phyloP scores from a whole-genome alignment of 2,329 filamentous ascomycete genomes.

The Diatrype stigma region DNA sequence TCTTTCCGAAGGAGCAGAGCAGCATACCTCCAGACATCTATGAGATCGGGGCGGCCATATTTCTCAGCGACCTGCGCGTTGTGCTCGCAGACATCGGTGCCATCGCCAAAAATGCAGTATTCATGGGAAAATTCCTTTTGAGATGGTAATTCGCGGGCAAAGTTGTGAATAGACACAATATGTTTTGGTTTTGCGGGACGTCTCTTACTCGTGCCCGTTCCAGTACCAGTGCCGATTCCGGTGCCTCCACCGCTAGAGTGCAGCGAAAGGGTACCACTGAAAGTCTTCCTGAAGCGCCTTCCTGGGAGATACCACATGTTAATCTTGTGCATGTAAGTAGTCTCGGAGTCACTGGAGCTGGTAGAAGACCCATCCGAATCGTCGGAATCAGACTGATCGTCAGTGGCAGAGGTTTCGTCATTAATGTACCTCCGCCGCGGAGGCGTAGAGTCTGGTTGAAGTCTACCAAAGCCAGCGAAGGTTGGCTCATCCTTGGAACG shows the following conservation, averaged over 20 bases:
- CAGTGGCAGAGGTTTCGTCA: conserved; percentile 48
- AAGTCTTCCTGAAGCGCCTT: conserved; percentile 49
- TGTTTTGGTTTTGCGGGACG: conserved; percentile 56
- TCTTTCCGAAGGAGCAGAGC: conserved; percentile 73
- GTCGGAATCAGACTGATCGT: conserved; percentile 49
- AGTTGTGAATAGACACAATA: conserved; percentile 67
- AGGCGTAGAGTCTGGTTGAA: conserved; percentile 46
- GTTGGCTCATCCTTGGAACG: conserved; percentile 50
- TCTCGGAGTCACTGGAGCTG: conserved; percentile 57
- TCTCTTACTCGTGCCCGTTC: conserved; percentile 48
- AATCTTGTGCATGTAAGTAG: conserved; percentile 57
- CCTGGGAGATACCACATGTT: conserved; percentile 53
- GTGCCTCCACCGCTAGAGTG: conserved; percentile 60
- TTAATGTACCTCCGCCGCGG: conserved; percentile 42
- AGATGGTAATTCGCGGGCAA: conserved; percentile 70
- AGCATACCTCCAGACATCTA: conserved; percentile 79
- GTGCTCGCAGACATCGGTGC: conserved; percentile 74
- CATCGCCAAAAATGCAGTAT: conserved; percentile 81
- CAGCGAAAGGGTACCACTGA: conserved; percentile 53
- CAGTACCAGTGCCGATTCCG: conserved; percentile 53
- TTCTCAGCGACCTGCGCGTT: conserved; percentile 76
- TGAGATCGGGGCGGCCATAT: conserved; percentile 66
- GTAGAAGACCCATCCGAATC: conserved; percentile 41
- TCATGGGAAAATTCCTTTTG: conserved; percentile 71
- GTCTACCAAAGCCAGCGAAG: conserved; percentile 54